Evolutionary conservation across 176 grass and related monocot species (phyloP).

Genomic region (Triticum timopheevii): DNA sequence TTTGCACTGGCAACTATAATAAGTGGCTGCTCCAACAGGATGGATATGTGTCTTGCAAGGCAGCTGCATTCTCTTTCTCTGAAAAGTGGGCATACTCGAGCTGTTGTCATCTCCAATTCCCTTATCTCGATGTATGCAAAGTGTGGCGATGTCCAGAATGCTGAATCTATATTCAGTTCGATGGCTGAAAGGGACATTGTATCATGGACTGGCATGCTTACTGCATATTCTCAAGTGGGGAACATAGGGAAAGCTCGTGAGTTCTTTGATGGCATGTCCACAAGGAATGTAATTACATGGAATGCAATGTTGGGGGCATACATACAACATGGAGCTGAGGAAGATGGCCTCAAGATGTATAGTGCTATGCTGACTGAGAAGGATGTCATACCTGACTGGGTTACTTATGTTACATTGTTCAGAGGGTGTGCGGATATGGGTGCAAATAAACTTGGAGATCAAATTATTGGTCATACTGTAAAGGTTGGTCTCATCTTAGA

Average conservation of each 20-base stretch:
- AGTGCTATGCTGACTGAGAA: slow-evolving; percentile 57
- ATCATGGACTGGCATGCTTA: slow-evolving; percentile 99
- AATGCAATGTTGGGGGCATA: slow-evolving; percentile 85
- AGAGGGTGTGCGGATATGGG: slow-evolving; percentile 80
- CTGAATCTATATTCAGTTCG: slow-evolving; percentile 72
- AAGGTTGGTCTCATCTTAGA: slow-evolving; percentile 71
- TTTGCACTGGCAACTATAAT: slow-evolving; percentile 73
- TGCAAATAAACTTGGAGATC: slow-evolving; percentile 74
- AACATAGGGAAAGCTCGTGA: slow-evolving; percentile 58
- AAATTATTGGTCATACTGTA: slow-evolving; percentile 61
- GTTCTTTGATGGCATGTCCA: slow-evolving; percentile 72
- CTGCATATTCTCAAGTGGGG: slow-evolving; percentile 76
- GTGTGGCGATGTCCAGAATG: slow-evolving; percentile 52
- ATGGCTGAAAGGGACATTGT: slow-evolving; percentile 74
- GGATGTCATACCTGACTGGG: slow-evolving; percentile 76
- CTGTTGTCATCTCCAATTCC: slow-evolving; percentile 74
- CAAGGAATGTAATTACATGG: slow-evolving; percentile 87
- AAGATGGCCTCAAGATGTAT: slow-evolving; percentile 92
- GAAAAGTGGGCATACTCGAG: slow-evolving; percentile 56
- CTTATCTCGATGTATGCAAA: slow-evolving; percentile 89
- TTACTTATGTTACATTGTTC: slow-evolving; percentile 85
- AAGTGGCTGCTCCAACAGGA: slow-evolving; percentile 67
- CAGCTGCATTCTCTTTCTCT: slow-evolving; percentile 76
- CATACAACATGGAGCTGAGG: slow-evolving; percentile 76
- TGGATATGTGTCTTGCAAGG: slow-evolving; percentile 62